Evolutionary conservation across 2,329 filamentous ascomycete species (phyloP).

Genomic region (Fusarium sp.): DNA sequence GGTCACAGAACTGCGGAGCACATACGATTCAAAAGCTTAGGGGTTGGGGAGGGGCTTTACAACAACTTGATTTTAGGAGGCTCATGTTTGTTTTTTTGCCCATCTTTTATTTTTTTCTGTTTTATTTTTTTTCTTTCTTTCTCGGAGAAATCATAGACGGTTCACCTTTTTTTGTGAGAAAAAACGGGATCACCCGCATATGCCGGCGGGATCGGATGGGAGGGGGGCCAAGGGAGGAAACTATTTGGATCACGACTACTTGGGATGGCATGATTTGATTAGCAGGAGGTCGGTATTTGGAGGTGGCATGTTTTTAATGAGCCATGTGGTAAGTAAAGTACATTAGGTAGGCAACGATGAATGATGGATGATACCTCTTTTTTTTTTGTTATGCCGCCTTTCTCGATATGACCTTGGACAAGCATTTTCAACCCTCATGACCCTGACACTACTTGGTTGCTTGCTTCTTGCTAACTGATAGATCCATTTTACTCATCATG

Average conservation of each 20-base stretch:
- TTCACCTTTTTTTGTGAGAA: conserved; percentile 15
- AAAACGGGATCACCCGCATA: conserved; percentile 8
- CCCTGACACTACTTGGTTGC: conserved; percentile 23
- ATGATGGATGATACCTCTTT: conserved; percentile 38
- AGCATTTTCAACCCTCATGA: neutral
- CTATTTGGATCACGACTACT: conserved; percentile 14
- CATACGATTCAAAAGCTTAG: neutral
- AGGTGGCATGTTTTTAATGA: conserved; percentile 18
- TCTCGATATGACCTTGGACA: conserved; percentile 11
- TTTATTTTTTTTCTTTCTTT: neutral
- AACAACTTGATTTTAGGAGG: neutral
- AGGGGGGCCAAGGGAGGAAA: conserved; percentile 5
- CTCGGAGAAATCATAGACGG: conserved; percentile 30
- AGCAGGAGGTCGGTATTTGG: neutral
- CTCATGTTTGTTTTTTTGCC: neutral
- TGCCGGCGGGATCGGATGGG: neutral
- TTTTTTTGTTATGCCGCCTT: conserved; percentile 15
- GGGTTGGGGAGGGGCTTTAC: neutral
- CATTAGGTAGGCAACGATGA: conserved; percentile 22
- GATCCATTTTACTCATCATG: conserved; percentile 7
- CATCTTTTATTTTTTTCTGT: neutral
- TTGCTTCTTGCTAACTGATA: conserved; percentile 1
- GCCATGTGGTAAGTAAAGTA: conserved; percentile 3
- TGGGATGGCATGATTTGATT: conserved; percentile 1
- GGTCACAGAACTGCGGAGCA: conserved; percentile 6